Percentiles rank a stretch among this genome's conserved stretches.
Conservation (phyloP, 306 rosid genomes). For the Ceratonia siliqua region DNA sequence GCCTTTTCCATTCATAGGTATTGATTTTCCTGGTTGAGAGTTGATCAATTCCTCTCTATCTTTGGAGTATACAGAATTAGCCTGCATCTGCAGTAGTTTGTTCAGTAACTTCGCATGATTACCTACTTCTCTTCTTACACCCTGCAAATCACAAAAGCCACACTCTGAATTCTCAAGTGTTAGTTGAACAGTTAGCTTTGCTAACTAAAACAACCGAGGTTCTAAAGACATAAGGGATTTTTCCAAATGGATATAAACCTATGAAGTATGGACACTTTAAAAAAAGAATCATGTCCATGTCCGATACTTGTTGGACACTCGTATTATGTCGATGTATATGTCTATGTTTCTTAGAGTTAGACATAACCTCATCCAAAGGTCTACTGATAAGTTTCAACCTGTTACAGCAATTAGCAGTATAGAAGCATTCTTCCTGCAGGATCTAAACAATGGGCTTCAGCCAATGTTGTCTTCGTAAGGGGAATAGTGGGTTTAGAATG, state of each 20-base stretch:
- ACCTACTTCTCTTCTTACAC: slow-evolving; percentile 97
- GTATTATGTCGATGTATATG: no score
- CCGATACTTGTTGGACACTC: no score
- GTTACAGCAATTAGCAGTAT: not conserved
- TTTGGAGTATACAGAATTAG: slow-evolving; percentile 33
- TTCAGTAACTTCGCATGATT: slow-evolving; percentile 72
- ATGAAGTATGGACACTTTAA: not conserved
- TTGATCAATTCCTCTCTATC: slow-evolving; percentile 45
- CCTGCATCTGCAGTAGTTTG: slow-evolving; percentile 42
- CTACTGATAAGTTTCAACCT: not conserved
- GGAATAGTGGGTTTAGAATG: no score
- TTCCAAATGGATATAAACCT: no score
- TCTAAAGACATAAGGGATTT: not conserved
- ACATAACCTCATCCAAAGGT: not conserved
- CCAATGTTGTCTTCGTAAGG: no score
- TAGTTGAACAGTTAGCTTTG: not conserved
- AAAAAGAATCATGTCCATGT: no score
- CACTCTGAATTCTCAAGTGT: not conserved
- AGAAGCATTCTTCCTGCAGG: slow-evolving; percentile 1
- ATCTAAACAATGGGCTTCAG: not conserved
- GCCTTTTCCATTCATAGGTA: slow-evolving; percentile 35
- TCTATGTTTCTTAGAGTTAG: no score
- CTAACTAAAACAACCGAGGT: not conserved
- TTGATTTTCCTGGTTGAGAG: slow-evolving; percentile 50
- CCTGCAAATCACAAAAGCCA: slow-evolving; percentile 53